These are phyloP conservation scores for Rhodamnia argentea DNA, from an alignment of 345 rosid genomes.

Conservation along the genomic window DNA sequence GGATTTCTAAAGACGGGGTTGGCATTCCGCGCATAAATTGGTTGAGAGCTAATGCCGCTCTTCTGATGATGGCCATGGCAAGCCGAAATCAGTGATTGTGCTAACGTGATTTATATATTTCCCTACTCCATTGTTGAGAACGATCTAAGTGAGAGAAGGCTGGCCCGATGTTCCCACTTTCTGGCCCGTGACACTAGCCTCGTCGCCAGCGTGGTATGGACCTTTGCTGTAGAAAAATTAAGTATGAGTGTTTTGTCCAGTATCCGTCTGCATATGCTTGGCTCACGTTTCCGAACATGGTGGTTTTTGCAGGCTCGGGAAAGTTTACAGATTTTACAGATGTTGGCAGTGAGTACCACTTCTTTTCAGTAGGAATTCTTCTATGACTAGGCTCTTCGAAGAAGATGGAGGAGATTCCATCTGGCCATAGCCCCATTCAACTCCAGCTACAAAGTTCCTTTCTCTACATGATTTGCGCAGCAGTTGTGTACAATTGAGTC, in stretches of 20 bases:
- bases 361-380: neutral
- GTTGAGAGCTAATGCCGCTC: neutral
- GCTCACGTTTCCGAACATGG: neutral
- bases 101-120: neutral
- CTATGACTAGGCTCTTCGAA: neutral
- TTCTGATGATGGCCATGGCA: neutral
- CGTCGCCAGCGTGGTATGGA: neutral
- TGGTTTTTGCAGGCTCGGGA: neutral
- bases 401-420: neutral
- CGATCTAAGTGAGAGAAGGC: neutral
- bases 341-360: neutral
- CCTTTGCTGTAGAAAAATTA: neutral
- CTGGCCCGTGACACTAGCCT: neutral
- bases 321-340: neutral
- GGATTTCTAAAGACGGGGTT: neutral
- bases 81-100: neutral
- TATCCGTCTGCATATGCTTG: neutral
- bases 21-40: neutral
- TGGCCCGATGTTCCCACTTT: neutral
- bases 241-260: neutral
- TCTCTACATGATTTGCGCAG: neutral
- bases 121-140: neutral
- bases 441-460: neutral
- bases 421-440: neutral
- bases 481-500: neutral